Evolutionary conservation across 1,284 basidiomycete species (phyloP).

Genomic region (Cryptococcus sp.): DNA sequence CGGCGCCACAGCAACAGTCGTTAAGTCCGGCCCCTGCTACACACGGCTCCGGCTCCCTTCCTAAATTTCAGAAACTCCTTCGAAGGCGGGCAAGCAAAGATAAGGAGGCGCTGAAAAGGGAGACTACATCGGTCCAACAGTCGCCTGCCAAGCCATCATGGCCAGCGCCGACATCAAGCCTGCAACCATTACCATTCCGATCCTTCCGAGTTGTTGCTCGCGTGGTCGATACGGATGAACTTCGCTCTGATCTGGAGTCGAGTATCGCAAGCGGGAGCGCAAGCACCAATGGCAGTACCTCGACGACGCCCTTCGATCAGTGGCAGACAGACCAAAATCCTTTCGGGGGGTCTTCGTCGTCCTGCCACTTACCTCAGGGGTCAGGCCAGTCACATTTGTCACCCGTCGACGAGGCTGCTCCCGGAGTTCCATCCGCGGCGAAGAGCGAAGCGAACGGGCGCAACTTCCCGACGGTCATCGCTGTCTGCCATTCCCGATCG

Average conservation of each 20-base stretch:
- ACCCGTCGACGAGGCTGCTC: neutral
- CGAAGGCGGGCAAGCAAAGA: slow-evolving; percentile 40
- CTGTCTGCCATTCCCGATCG: slow-evolving; percentile 50
- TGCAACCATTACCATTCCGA: slow-evolving; percentile 46
- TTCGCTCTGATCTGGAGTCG: slow-evolving; percentile 26
- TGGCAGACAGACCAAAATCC: slow-evolving; percentile 10
- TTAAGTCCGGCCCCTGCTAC: neutral
- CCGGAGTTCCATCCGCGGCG: slow-evolving; percentile 13
- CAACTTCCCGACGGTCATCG: slow-evolving; percentile 52
- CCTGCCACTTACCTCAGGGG: neutral
- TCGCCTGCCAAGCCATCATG: neutral
- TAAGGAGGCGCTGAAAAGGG: slow-evolving; percentile 23
- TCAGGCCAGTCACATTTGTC: neutral
- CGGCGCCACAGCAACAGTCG: neutral
- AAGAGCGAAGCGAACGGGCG: slow-evolving; percentile 29
- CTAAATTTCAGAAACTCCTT: slow-evolving; percentile 46
- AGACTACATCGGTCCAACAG: neutral
- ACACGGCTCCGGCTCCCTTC: slow-evolving; percentile 22
- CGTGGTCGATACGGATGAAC: slow-evolving; percentile 44
- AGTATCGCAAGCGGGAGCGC: neutral
- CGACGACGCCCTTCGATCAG: slow-evolving; percentile 8
- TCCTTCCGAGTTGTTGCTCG: slow-evolving; percentile 50
- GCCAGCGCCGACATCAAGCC: slow-evolving; percentile 1
- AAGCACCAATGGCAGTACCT: neutral
- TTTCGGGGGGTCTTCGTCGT: slow-evolving; percentile 1